Evolutionary conservation across 2,329 filamentous ascomycete species (phyloP), one percentile per base, ranked within the genome.

Genomic region (Coniochaeta prunicola): DNA sequence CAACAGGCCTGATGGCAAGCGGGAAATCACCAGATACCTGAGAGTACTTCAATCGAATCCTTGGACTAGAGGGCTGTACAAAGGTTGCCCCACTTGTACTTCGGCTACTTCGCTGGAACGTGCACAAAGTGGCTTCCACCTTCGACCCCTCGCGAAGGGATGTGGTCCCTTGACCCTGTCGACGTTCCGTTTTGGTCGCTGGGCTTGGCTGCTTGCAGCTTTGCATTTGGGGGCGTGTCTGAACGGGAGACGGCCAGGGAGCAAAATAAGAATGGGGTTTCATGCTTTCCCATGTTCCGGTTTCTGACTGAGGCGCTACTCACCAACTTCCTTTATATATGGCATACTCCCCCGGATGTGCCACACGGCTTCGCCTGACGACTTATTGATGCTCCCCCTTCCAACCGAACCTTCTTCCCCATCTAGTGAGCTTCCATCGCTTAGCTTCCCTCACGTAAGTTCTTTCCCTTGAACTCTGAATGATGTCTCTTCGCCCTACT

Each of bases 231-330:
- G 42, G 26, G 42, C 19, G 40, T 28, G 21, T 48, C 10, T 48
- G 42, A 48, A 28, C 12, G 42, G 28, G 42, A 48, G 21, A 50
- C 45, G 45, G 45, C 21, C 24, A 50, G 45, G 45, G 45, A 50
- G 45, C 7, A 59, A 56, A 48, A 59, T 53, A 53, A 58, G 59
- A 59, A 66, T 67, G 65, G 63, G 60, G 64, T 65, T 67, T 66
- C 63, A 60, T 62, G 61, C 60, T 64, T 64, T 65, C 64, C 63
- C 64, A 64, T 65, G 59, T 60, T 54, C 50, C 5, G 24, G n/a
- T n/a, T 30, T 19, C 31, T 26, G 10, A 17, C 38, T 57, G 21
- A n/a, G 38, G 31, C 21, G 34, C 24, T 57, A 31, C 15, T 33
- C 56, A 28, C 15, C 38, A 38, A 31, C 30, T 53, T 40, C 31